Evolutionary conservation across 2,329 filamentous ascomycete species (phyloP).

Genomic region (Aspergillus pseudoterreus): DNA sequence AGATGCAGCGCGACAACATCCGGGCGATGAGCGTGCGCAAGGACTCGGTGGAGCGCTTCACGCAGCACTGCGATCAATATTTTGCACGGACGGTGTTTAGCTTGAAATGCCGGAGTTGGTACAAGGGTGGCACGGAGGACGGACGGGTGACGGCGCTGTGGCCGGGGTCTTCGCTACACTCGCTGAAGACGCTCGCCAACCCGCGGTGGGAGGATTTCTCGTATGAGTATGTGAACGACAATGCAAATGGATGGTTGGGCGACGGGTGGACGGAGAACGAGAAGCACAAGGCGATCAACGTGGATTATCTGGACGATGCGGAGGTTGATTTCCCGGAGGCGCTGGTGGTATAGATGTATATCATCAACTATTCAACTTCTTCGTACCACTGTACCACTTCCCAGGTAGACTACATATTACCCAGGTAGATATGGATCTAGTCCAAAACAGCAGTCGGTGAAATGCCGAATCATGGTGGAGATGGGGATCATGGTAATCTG

Average conservation of each 20-base stretch:
- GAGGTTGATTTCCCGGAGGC: slow-evolving; percentile 29
- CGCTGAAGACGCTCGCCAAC: slow-evolving; percentile 30
- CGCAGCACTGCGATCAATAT: slow-evolving; percentile 31
- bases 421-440: neutral
- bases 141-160: slow-evolving; percentile 31
- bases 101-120: slow-evolving; percentile 37
- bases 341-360: neutral
- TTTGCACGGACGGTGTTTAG: slow-evolving; percentile 33
- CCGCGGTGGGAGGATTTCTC: slow-evolving; percentile 39
- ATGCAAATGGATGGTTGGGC: slow-evolving; percentile 30
- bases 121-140: slow-evolving; percentile 31
- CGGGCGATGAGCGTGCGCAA: slow-evolving; percentile 22
- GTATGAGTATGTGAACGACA: slow-evolving; percentile 34
- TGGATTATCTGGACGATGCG: slow-evolving; percentile 36
- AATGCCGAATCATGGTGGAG: neutral
- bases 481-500: neutral
- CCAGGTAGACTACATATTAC: neutral
- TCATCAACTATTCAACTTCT: too few relatives aligned
- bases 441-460: neutral
- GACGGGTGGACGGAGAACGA: slow-evolving; percentile 35
- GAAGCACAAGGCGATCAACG: slow-evolving; percentile 26
- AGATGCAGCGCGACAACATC: slow-evolving; percentile 36
- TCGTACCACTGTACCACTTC: neutral
- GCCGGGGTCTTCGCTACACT: slow-evolving; percentile 37
- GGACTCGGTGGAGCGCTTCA: slow-evolving; percentile 27